Base-by-base conservation (phyloP, 148 eudicot genomes). In the Spergularia bocconei region DNA sequence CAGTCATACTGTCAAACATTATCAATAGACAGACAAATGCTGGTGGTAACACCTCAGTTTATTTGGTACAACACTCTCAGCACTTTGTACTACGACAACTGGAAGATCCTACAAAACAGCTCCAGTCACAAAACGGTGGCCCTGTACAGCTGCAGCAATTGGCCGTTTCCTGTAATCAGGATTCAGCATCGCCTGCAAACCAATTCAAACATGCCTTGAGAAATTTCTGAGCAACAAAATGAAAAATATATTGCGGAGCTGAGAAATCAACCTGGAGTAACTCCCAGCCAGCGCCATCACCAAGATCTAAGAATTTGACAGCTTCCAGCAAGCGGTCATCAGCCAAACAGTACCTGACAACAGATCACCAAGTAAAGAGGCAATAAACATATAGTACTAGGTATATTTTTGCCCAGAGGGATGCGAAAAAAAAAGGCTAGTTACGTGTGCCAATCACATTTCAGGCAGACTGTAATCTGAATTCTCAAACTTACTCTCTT, bases 241-340 rank as follows among this genome's bases (percentile, higher is more conserved):
- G 36, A 29, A 29, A 29, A 29, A 29, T 2, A 29, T 29, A 29
- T 2, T 29, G 36, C 4, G 36, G 2, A 29, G 36, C 36, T 29
- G 36, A 29, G 36, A 60, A 72, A 14, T 33, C 51, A 65, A 95
- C 99, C 97, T 95, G 96, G 71, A 92, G 91, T 71, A 95, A 82
- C 79, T 92, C 94, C 99, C 99, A 95, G 47, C 99, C 99, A 68
- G 99, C 92, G 66, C 97, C 96, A 75, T 82, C 84, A 44, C 97
- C 93, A 61, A 89, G 85, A 83, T 95, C 99, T 78, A 95, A 83
- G 84, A 90, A 95, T 72, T 84, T 88, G 69, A 95, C 99, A 81
- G 99, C 93, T 81, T 92, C 97, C 44, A 82, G 69, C 80, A 90
- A 83, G 67, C 92, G 86, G 74, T 95, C 97, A 86, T 95, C 99